Evolutionary conservation across 176 grass and related monocot species (phyloP), one percentile per base, ranked within the genome.

Genomic region (Tillandsia leiboldiana): DNA sequence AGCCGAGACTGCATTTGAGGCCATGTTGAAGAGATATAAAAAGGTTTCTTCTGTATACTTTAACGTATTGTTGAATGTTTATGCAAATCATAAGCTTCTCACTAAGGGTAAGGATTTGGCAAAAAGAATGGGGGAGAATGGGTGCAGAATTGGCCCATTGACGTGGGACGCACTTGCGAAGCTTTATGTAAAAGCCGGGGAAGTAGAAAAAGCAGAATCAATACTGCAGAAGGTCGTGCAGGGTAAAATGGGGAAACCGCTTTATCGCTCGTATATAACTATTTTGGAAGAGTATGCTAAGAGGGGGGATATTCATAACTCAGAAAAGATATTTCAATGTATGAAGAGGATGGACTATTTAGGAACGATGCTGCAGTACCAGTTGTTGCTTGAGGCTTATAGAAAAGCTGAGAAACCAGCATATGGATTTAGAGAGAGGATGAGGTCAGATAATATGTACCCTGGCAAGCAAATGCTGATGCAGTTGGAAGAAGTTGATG

Each of bases 221-320:
- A 87, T 96, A 81, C 65, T 90, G 63, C 63, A 62, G 66, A 90
- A 73, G 54, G 76, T 80, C 18, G 73, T 73, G 48, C 50, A 87
- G 51, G 54, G 85, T 28, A 85, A 82, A 28, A 66, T 78, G 17
- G 74, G 64, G n/a, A 59, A 48, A 48, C 87, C 91, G 1, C 65
- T 85, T 51, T 87, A 83, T 54, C 24, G 51, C 67, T 83, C 81
- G 9, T 79, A 87, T 57, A 18, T 73, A 64, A 70, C 49, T 65
- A 63, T 96, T 73, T 58, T 96, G 68, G 83, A 73, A 51, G 84
- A 67, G 17, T 96, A 81, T 62, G 82, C 84, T 12, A 66, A 90
- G 70, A 83, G 73, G 65, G 87, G 91, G 2, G 87, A 96, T 63
- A 67, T 96, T 49, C 68, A 90, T 75, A 96, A 96, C 42, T 54